Conservation (phyloP, 2,329 filamentous ascomycete species). For the Waltergamsia citrina region DNA sequence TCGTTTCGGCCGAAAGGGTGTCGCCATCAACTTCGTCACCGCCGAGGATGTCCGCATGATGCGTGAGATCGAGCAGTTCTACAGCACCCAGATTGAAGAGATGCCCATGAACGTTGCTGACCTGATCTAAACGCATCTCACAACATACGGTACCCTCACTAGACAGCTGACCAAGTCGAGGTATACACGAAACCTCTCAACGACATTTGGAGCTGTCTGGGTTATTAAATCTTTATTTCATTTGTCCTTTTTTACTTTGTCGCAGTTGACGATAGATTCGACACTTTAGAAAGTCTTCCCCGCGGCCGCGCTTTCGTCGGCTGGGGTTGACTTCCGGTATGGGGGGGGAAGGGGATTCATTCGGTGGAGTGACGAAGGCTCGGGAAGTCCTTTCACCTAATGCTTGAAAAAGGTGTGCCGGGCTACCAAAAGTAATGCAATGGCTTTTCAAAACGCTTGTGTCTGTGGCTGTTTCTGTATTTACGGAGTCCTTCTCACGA, state of each 20-base stretch:
- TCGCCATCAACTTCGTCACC: conserved; percentile 99
- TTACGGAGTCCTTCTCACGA: conserved; percentile 24
- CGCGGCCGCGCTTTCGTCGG: conserved; percentile 2
- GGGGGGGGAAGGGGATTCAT: neutral
- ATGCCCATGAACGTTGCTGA: conserved; percentile 95
- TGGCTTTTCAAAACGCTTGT: conserved; percentile 22
- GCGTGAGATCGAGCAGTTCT: conserved; percentile 99
- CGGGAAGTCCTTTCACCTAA: conserved; percentile 25
- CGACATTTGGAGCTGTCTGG: too few species aligned
- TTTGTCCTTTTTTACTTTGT: conserved; percentile 4
- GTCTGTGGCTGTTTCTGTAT: conserved; percentile 21
- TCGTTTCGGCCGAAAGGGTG: conserved; percentile 99
- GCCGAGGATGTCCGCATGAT: conserved; percentile 99
- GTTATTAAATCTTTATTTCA: too few species aligned
- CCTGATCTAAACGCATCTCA: conserved; percentile 49
- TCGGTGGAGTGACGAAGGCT: conserved; percentile 22
- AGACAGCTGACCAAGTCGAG: neutral
- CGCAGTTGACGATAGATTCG: conserved; percentile 27
- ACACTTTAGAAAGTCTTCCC: conserved; percentile 5
- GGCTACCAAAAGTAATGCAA: conserved; percentile 34
- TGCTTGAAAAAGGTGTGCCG: conserved; percentile 22
- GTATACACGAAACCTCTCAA: neutral
- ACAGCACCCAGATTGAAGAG: conserved; percentile 99
- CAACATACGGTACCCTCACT: neutral
- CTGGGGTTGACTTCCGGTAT: conserved; percentile 5